Base-by-base conservation (phyloP, 2,329 filamentous ascomycete genomes). In the Chaetomium strumarium region DNA sequence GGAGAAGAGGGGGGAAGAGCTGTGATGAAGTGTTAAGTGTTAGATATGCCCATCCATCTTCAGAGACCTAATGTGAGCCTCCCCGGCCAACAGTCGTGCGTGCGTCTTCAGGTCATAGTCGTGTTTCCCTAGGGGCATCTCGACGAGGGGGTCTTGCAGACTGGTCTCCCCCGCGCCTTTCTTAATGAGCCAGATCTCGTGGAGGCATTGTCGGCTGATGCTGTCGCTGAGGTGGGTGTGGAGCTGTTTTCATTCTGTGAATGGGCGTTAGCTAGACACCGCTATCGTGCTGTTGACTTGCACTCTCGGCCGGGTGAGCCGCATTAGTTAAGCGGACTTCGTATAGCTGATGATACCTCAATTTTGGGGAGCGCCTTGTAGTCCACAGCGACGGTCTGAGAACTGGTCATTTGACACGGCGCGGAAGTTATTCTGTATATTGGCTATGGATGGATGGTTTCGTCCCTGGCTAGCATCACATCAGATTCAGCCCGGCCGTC, bases 151-250 rank as follows among this genome's bases (percentile, higher is more conserved):
- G 62, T 93, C 87, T 46, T 82, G 74, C 1, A 91, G 70, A 10
- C 74, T 65, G 2, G 82, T 77, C 19, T 73, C 64, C 5, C 75
- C 72, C 8, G 76, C 68, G 3, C 71, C 69, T 53, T 78, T 80
- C 65, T 84, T 87, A 50, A 67, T 67, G 44, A 71, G 61, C 87
- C 88, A 93, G 64, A 92, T 82, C 36, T 88, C 78, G 64, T 90
- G 86, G 2, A 93, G 79, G 55, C 81, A 84, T 62, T 81, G 71
- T 31, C 85, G 80, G 64, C 80, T 85, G 66, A 93, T 88, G 67
- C 85, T 90, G 49, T 88, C 88, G 38, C 83, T 88, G 41, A 93
- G 76, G 68, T 93, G 88, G 56, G 88, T 88, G 63, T 93, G 88
- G 49, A 92, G 78, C 84, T 90, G 34, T 29, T 14, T 39, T 33